Percentiles rank a stretch among this genome's conserved stretches.
Evolutionary conservation across 805 yeast genomes (phyloP).

Genomic region (Kluyveromyces nonfermentans): DNA sequence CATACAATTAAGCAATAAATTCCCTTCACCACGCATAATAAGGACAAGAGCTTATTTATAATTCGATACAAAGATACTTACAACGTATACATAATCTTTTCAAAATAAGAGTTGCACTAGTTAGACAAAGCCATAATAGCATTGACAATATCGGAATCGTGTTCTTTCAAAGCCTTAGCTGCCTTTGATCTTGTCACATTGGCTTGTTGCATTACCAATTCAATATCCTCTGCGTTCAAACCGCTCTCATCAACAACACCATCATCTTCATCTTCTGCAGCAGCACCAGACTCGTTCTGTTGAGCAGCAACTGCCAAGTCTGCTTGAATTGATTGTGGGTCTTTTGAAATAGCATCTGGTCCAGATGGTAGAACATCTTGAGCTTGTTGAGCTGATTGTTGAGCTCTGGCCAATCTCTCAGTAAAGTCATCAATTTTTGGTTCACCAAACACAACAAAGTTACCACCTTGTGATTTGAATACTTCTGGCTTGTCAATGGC

Average conservation of each 20-base stretch:
- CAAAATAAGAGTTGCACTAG: background rate
- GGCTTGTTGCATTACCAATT: slow-evolving; percentile 85
- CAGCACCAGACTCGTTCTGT: slow-evolving; percentile 31
- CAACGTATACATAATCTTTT: slow-evolving; percentile 7
- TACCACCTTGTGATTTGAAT: slow-evolving; percentile 85
- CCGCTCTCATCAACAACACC: slow-evolving; percentile 82
- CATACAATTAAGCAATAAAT: background rate
- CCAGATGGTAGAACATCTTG: slow-evolving; percentile 36
- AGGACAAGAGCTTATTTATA: slow-evolving; percentile 1
- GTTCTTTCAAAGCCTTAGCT: slow-evolving; percentile 76
- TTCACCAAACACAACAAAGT: slow-evolving; percentile 95
- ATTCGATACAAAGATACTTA: background rate
- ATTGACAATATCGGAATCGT: slow-evolving; percentile 91
- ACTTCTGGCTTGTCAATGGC: slow-evolving; percentile 94
- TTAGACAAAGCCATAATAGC: slow-evolving; percentile 76
- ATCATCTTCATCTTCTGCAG: slow-evolving; percentile 38
- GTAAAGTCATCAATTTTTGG: slow-evolving; percentile 92
- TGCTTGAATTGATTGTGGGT: slow-evolving; percentile 73
- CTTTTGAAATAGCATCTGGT: slow-evolving; percentile 42
- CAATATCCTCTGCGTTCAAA: slow-evolving; percentile 70
- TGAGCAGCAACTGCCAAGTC: slow-evolving; percentile 61
- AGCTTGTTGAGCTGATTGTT: slow-evolving; percentile 48
- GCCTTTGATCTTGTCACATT: slow-evolving; percentile 85
- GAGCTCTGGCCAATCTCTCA: slow-evolving; percentile 78
- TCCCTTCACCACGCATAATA: background rate